Percentiles rank a stretch among this genome's conserved stretches.
These are phyloP conservation scores for Tuber microsphaerosporum DNA, from an alignment of 495 filamentous ascomycete species.

Conservation along the genomic window DNA sequence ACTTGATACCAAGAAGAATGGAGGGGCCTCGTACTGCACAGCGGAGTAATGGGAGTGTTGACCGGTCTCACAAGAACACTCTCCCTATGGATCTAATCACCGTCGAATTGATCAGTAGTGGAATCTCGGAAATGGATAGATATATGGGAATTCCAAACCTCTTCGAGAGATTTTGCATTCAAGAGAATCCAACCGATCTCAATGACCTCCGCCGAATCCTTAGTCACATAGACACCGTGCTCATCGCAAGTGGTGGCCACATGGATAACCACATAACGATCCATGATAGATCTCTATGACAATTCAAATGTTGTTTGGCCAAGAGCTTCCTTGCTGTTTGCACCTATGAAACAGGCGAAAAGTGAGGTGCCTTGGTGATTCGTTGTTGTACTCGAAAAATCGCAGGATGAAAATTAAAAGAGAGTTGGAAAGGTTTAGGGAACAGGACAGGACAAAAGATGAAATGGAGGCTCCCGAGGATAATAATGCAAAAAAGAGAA, in stretches of 20 bases:
- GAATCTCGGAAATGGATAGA: constrained; percentile 7
- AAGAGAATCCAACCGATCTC: constrained; percentile 96
- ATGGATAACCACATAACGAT: constrained; percentile 94
- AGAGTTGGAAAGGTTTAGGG: constrained; percentile 14
- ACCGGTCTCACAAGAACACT: constrained; percentile 94
- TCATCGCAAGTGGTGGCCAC: constrained; percentile 98
- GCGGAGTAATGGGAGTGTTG: constrained; percentile 95
- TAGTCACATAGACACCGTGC: constrained; percentile 97
- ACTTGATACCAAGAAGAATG: constrained; percentile 6
- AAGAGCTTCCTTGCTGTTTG: constrained; percentile 27
- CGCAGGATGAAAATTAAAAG: constrained; percentile 21
- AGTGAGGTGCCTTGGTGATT: constrained; percentile 18
- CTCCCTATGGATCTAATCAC: constrained; percentile 74
- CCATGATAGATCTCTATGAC: constrained; percentile 54
- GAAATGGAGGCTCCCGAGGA: constrained; percentile 12
- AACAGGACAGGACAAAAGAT: constrained; percentile 18
- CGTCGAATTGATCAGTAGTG: constrained; percentile 19
- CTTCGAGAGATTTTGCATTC: constrained; percentile 81
- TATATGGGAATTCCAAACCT: constrained; percentile 54
- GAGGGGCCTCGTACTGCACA: constrained; percentile 74
- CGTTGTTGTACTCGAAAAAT: constrained; percentile 24
- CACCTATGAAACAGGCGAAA: not conserved
- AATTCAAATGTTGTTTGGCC: constrained; percentile 31
- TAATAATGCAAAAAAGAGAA: constrained; percentile 16
- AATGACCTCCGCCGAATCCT: constrained; percentile 97